Evolutionary conservation across 768 basidiomycete genomes (phyloP), one percentile per base, ranked within the genome.

Genomic region (Mycena crocata): DNA sequence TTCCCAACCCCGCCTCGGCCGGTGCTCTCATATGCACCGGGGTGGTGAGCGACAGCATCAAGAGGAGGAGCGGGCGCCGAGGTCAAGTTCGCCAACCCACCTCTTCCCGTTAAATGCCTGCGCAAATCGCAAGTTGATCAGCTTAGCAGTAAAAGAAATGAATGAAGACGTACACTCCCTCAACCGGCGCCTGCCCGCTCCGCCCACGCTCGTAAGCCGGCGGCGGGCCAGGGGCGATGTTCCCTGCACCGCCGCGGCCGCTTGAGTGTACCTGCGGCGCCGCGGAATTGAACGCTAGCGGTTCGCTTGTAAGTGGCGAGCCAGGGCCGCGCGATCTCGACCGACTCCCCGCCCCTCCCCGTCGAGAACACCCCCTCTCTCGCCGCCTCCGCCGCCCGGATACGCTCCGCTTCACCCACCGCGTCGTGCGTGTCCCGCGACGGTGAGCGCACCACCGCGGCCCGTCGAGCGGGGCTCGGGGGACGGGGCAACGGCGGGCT

Each of bases 1-100:
- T 91, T 92, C 13, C 90, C 90, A 5, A 75, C 80, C 5, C 90
- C n/a, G n/a, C n/a, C n/a, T n/a, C n/a, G n/a, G n/a, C 90, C 90
- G 5, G 81, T 77, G 8, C 83, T 82, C 64, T 81, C 83, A 50
- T 71, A 79, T 0, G 77, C 79, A 6, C 66, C 67, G 15, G 68
- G 54, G 35, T 73, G 72, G 52, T 78, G 73, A 12, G 31, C 10
- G 12, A 34, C 66, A 2, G 70, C 64, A 39, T 87, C 86, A 40
- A 83, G 68, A 0, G 74, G 72, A 1, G 86, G 86, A 6, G 77
- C 76, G 30, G 76, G 79, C 0, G 64, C 24, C 28, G 52, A n/a
- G 0, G 84, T 86, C 26, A 91, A 71, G 67, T 92, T 92, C 4
- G 88, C 91, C 7, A 75, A 66, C 21, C 91, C 91, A 35, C 91